These are phyloP conservation scores for Peronosclerospora sorghi DNA, from an alignment of 352 stramenopile genomes.

Conservation along the genomic window DNA sequence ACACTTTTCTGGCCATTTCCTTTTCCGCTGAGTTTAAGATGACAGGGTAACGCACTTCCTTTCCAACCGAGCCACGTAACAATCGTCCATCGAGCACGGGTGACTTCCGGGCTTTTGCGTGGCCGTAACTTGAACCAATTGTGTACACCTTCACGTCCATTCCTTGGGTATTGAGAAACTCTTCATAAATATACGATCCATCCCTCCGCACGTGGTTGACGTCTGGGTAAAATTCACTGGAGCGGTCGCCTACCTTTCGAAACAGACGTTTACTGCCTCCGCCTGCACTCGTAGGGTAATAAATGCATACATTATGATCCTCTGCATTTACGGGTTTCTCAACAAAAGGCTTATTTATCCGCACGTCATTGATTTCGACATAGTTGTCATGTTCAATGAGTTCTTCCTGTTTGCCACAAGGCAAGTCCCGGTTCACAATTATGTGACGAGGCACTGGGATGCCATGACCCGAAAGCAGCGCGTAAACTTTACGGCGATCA, in stretches of 20 bases:
- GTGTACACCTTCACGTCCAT: constrained; percentile 99
- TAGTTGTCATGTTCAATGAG: constrained; percentile 77
- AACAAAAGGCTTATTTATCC: constrained; percentile 99
- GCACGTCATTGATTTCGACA: constrained; percentile 88
- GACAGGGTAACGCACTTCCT: constrained; percentile 98
- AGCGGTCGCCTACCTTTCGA: constrained; percentile 92
- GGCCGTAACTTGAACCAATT: constrained; percentile 96
- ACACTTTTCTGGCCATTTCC: constrained; percentile 93
- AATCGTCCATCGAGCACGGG: constrained; percentile 94
- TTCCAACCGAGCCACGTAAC: constrained; percentile 91
- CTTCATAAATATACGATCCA: constrained; percentile 94
- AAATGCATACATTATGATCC: constrained; percentile 99
- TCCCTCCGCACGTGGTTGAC: constrained; percentile 94
- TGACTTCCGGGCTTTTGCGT: constrained; percentile 97
- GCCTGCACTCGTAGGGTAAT: constrained; percentile 96
- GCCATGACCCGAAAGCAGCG: constrained; percentile 87
- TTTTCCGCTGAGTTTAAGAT: constrained; percentile 98
- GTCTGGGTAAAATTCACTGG: constrained; percentile 94
- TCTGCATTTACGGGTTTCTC: constrained; percentile 99
- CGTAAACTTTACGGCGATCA: constrained; percentile 94
- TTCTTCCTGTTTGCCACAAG: constrained; percentile 44
- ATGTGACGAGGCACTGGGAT: constrained; percentile 96
- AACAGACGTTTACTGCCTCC: constrained; percentile 98
- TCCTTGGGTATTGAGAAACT: constrained; percentile 98
- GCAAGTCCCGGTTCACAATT: constrained; percentile 90